phyloP scores from a whole-genome alignment of 1,139 yeast species.

The Taphrina populina region DNA sequence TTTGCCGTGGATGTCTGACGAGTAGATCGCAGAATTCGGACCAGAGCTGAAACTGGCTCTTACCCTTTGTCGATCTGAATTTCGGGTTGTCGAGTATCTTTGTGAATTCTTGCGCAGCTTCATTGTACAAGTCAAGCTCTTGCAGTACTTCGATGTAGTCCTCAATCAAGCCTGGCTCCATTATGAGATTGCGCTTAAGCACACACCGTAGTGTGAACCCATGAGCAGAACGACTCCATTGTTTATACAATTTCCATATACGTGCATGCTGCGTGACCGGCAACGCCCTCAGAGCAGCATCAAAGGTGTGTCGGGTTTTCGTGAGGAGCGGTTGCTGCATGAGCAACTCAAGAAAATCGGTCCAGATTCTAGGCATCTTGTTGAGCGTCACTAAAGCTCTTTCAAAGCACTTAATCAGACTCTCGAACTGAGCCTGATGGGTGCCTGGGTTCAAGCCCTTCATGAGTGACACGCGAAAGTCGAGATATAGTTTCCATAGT shows the following conservation, averaged over 20 bases:
- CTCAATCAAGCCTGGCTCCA: slow-evolving; percentile 47
- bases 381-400: slow-evolving; percentile 51
- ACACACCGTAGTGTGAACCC: slow-evolving; percentile 50
- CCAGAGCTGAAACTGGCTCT: slow-evolving; percentile 51
- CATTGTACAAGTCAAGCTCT: slow-evolving; percentile 41
- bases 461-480: slow-evolving; percentile 47
- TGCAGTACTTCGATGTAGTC: slow-evolving; percentile 42
- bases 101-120: slow-evolving; percentile 44
- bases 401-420: slow-evolving; percentile 52
- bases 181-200: slow-evolving; percentile 52
- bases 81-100: slow-evolving; percentile 45
- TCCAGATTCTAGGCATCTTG: slow-evolving; percentile 59
- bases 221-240: slow-evolving; percentile 53
- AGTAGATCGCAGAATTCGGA: slow-evolving; percentile 53
- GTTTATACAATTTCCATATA: slow-evolving; percentile 62
- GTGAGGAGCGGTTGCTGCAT: slow-evolving; percentile 49
- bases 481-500: slow-evolving; percentile 59
- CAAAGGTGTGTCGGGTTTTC: slow-evolving; percentile 53
- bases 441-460: slow-evolving; percentile 44
- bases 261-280: slow-evolving; percentile 56
- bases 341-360: slow-evolving; percentile 54
- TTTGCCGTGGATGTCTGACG: slow-evolving; percentile 42
- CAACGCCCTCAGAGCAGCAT: slow-evolving; percentile 54
- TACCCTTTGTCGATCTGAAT: slow-evolving; percentile 46
- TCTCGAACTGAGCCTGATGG: slow-evolving; percentile 44